These are phyloP conservation scores for Peronospora farinosa DNA, from an alignment of 352 stramenopile species.

Conservation along the genomic window DNA sequence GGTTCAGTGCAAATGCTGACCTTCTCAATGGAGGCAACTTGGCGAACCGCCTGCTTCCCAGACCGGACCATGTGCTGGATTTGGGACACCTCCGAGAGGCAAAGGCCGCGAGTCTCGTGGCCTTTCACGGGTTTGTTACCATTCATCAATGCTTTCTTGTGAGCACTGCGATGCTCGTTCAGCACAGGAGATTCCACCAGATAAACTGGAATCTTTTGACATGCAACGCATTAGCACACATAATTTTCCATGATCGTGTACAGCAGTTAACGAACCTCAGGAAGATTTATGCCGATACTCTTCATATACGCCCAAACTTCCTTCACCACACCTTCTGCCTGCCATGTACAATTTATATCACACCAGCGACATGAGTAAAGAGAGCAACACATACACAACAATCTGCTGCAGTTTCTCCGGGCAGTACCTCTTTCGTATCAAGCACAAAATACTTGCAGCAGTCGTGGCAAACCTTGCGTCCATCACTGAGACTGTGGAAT, in stretches of 20 bases:
- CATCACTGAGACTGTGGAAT: slow-evolving; percentile 56
- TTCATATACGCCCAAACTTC: slow-evolving; percentile 70
- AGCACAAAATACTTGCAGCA: slow-evolving; percentile 52
- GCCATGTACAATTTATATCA: neutral
- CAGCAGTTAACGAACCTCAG: slow-evolving; percentile 27
- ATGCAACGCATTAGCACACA: neutral
- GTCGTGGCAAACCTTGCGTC: slow-evolving; percentile 60
- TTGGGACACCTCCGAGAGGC: slow-evolving; percentile 48
- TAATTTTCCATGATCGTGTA: neutral
- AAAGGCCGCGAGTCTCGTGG: slow-evolving; percentile 47
- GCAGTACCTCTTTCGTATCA: slow-evolving; percentile 51
- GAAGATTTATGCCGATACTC: slow-evolving; percentile 57
- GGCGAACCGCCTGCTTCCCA: slow-evolving; percentile 31
- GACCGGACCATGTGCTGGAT: slow-evolving; percentile 45
- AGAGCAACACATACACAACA: neutral
- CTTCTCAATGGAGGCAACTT: slow-evolving; percentile 46
- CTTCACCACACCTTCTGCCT: slow-evolving; percentile 37
- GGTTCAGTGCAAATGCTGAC: slow-evolving; percentile 15
- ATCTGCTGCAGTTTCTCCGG: neutral
- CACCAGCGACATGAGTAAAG: neutral
- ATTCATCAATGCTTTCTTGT: slow-evolving; percentile 28
- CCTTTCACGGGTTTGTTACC: slow-evolving; percentile 28
- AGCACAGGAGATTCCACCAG: slow-evolving; percentile 52
- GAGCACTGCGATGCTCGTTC: slow-evolving; percentile 38
- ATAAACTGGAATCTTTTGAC: slow-evolving; percentile 50